Evolutionary conservation across 2,329 filamentous ascomycete species (phyloP), one percentile per base, ranked within the genome.

Genomic region (Ophiostoma sp.): DNA sequence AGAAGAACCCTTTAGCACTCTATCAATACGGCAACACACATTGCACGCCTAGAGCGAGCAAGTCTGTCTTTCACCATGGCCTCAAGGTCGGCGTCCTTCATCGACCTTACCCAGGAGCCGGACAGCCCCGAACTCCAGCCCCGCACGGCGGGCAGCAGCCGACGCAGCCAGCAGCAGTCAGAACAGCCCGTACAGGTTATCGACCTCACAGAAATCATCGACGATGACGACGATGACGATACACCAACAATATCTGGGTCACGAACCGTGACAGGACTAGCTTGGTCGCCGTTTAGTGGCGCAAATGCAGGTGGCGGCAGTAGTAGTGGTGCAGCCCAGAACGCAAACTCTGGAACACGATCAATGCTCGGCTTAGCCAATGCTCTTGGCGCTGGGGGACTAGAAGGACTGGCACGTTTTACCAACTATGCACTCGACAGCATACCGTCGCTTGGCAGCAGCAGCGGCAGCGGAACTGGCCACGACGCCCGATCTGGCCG

Each of bases 61-160:
- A 18, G 18, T 7, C 49, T 3, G n/a, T 7, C 2, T 18, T 38
- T 38, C 40, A 63, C 38, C 60, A 63, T 63, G 60, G 60, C 60
- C 14, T 63, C 60, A 2, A 16, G 16, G 7, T 44, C 40, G n/a
- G 16, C 60, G 11, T 9, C 40, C 16, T 40, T 84, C 14, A 84
- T 85, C 60, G 83, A 85, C 69, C 74, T 85, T 64, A 84, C 83
- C 0, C 78, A 77, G 9, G 82, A 84, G 71, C 81, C 82, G 0
- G 82, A 84, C 73, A 83, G 81, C 18, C 81, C 81, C 0, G 73
- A 72, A 14, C 70, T 63, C 40, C 69, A 68, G 64, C 52, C n/a
- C 44, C 65, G 45, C 52, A 27, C 44, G 52, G 5, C 62, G 55
- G n/a, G 36, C 45, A 12, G 16, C 36, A 3, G 18, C 7, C 49